phyloP scores from a whole-genome alignment of 352 stramenopile species.

The Aphanomyces invadans region DNA sequence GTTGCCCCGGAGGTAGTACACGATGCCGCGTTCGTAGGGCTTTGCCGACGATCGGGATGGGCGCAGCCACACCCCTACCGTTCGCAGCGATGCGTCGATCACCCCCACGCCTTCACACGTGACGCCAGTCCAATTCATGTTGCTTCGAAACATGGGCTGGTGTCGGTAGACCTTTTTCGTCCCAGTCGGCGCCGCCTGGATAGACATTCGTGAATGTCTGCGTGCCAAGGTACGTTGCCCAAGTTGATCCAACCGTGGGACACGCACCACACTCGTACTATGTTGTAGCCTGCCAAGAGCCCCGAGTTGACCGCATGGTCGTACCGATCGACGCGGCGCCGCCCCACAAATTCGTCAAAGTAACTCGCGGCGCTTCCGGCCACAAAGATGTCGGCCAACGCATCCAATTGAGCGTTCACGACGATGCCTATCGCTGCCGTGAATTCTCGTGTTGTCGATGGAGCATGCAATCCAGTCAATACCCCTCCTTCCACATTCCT shows the following conservation, averaged over 20 bases:
- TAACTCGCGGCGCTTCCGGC: slow-evolving; percentile 86
- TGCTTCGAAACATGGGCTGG: slow-evolving; percentile 82
- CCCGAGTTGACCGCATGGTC: slow-evolving; percentile 90
- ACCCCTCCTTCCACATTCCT: too few species aligned
- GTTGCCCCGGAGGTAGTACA: slow-evolving; percentile 88
- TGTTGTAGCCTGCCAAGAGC: slow-evolving; percentile 81
- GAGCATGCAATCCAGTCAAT: too few species aligned
- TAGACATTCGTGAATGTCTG: not conserved
- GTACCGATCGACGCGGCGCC: slow-evolving; percentile 84
- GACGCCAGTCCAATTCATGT: slow-evolving; percentile 63
- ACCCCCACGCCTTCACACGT: slow-evolving; percentile 80
- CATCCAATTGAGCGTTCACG: slow-evolving; percentile 86
- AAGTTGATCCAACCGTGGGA: too few species aligned
- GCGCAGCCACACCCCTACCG: slow-evolving; percentile 74
- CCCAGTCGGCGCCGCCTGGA: slow-evolving; percentile 21
- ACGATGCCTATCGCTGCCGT: slow-evolving; percentile 44
- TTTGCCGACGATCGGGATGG: slow-evolving; percentile 18
- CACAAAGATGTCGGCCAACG: slow-evolving; percentile 83
- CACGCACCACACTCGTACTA: slow-evolving; percentile 38
- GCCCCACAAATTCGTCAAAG: slow-evolving; percentile 80
- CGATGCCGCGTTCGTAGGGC: slow-evolving; percentile 72
- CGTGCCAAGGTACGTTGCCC: slow-evolving; percentile 7
- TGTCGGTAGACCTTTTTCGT: slow-evolving; percentile 84
- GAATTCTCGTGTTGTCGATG: too few species aligned
- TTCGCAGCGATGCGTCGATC: slow-evolving; percentile 67